phyloP scores from a whole-genome alignment of 2,329 filamentous ascomycete genomes.

The Pseudogymnoascus sp. region DNA sequence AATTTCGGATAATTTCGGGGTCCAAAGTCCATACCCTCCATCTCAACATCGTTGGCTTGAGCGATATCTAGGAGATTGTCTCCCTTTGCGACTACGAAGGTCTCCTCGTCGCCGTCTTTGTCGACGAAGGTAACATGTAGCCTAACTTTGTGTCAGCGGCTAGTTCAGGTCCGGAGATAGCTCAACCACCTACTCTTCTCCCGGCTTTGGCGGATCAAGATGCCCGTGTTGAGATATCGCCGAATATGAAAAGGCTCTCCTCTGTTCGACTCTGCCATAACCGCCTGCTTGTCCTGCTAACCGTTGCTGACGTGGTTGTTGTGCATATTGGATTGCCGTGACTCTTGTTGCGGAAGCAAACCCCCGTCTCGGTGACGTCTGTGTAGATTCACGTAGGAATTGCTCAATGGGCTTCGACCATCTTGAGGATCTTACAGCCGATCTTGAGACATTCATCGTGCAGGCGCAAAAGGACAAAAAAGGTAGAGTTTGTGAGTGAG shows the following conservation, averaged over 20 bases:
- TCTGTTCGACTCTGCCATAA: neutral
- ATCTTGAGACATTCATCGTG: neutral
- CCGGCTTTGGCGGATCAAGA: slow-evolving; percentile 72
- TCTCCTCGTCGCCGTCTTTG: slow-evolving; percentile 71
- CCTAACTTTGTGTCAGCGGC: slow-evolving; percentile 36
- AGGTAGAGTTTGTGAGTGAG: neutral
- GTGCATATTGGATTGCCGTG: neutral
- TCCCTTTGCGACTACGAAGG: slow-evolving; percentile 72
- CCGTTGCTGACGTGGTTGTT: slow-evolving; percentile 2
- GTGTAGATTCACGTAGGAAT: neutral
- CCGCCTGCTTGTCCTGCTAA: neutral
- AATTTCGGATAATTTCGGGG: neutral
- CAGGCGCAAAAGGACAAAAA: neutral
- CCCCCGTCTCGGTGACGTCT: slow-evolving; percentile 1
- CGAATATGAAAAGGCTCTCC: slow-evolving; percentile 58
- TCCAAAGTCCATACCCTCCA: slow-evolving; percentile 61
- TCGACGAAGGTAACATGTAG: slow-evolving; percentile 88
- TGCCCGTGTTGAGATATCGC: slow-evolving; percentile 62
- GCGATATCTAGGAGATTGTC: slow-evolving; percentile 95
- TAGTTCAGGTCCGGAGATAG: slow-evolving; percentile 11
- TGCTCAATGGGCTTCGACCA: slow-evolving; percentile 1
- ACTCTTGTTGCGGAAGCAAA: slow-evolving; percentile 1
- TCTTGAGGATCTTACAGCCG: neutral
- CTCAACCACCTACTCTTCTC: slow-evolving; percentile 66
- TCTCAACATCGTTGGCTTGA: slow-evolving; percentile 88